Conservation (phyloP, 768 basidiomycete species). For the Mrakia blollopis region DNA sequence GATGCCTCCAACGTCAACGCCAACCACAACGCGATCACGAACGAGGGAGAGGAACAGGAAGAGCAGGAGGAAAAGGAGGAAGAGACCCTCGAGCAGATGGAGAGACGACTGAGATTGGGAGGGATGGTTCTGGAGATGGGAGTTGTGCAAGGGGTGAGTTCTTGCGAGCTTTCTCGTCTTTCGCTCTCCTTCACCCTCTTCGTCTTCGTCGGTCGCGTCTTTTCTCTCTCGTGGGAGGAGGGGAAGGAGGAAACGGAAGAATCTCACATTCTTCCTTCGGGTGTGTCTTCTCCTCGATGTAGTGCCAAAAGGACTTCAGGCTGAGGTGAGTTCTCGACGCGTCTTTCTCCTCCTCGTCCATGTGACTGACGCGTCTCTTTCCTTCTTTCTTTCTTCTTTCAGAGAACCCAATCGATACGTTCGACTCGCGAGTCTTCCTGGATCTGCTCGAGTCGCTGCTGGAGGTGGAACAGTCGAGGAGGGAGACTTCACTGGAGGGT, state of each 20-base stretch:
- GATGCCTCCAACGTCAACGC: background rate
- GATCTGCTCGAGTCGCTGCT: background rate
- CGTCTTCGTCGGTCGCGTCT: background rate
- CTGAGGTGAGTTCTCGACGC: conserved; percentile 18
- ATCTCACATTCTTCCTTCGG: background rate
- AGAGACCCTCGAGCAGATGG: conserved; percentile 1
- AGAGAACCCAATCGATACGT: conserved; percentile 31
- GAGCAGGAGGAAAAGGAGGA: background rate
- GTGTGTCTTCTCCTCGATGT: background rate
- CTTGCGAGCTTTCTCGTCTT: background rate
- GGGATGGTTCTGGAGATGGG: conserved; percentile 29
- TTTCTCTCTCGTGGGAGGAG: background rate
- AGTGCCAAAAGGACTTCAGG: conserved; percentile 31
- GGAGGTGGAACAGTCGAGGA: background rate
- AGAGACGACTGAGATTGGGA: conserved; percentile 3
- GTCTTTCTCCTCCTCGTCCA: background rate
- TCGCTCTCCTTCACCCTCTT: background rate
- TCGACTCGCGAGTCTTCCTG: background rate
- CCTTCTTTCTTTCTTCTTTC: background rate
- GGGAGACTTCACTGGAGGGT: conserved; percentile 24
- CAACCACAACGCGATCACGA: background rate
- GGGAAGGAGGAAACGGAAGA: background rate
- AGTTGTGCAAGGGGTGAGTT: conserved; percentile 26
- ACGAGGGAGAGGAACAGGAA: background rate
- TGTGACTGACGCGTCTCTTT: background rate